Evolutionary conservation across 2,329 filamentous ascomycete species (phyloP).

Genomic region (Aspergillaceae sp.): DNA sequence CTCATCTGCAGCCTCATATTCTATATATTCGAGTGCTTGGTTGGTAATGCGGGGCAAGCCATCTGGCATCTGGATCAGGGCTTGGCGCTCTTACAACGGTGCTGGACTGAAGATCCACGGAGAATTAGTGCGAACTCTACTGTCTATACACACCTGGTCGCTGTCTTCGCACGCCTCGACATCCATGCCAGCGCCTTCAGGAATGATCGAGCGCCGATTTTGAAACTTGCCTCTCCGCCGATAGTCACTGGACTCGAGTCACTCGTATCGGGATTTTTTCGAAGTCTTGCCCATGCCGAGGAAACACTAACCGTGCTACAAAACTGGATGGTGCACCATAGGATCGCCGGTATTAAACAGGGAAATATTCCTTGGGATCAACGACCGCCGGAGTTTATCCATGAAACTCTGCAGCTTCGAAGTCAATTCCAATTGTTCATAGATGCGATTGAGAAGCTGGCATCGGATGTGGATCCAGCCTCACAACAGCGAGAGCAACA

Average conservation of each 20-base stretch:
- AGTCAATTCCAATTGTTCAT: conserved; percentile 4
- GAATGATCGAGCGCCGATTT: conserved; percentile 4
- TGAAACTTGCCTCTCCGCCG: conserved; percentile 4
- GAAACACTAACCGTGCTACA: conserved; percentile 11
- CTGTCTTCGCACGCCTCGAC: conserved; percentile 12
- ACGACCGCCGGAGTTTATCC: conserved; percentile 3
- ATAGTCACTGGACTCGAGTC: not conserved
- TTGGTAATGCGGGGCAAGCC: conserved; percentile 13
- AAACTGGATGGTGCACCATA: conserved; percentile 15
- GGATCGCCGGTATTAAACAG: conserved; percentile 6
- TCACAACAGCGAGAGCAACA: not conserved
- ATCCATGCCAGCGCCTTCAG: conserved; percentile 16
- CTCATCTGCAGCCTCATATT: conserved; percentile 20
- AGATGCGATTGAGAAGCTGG: not conserved
- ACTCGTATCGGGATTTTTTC: conserved; percentile 2
- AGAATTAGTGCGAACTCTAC: conserved; percentile 2
- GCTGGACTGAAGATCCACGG: conserved; percentile 2
- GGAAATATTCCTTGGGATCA: conserved; percentile 4
- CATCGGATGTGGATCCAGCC: not conserved
- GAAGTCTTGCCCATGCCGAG: conserved; percentile 7
- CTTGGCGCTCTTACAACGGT: conserved; percentile 11
- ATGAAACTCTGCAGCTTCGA: conserved; percentile 7
- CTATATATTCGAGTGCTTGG: conserved; percentile 17
- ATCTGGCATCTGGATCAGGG: conserved; percentile 19
- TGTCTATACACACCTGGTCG: conserved; percentile 8